Evolutionary conservation across 352 stramenopile species (phyloP).

Genomic region (Pythium plurisporium): DNA sequence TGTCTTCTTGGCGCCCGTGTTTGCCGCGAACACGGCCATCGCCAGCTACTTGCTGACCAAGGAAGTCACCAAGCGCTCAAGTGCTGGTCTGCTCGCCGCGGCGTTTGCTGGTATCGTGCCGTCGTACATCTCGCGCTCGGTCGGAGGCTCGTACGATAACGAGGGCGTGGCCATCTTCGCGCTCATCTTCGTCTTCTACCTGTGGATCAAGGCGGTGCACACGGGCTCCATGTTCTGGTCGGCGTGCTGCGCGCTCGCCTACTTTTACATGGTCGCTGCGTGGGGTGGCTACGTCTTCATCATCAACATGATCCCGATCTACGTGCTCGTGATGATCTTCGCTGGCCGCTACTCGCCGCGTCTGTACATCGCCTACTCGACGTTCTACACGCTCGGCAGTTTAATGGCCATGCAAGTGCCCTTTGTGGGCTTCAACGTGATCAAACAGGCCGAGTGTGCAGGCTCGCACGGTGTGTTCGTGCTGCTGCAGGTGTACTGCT

Average conservation of each 20-base stretch:
- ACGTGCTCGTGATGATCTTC: constrained; percentile 91
- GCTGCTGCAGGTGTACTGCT: constrained; percentile 62
- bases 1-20: constrained; percentile 88
- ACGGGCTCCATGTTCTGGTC: constrained; percentile 76
- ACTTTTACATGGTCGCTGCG: constrained; percentile 96
- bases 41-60: constrained; percentile 87
- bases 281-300: constrained; percentile 99
- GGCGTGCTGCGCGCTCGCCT: constrained; percentile 72
- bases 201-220: constrained; percentile 89
- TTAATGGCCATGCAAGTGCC: constrained; percentile 96
- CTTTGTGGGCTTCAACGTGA: constrained; percentile 96
- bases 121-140: constrained; percentile 96
- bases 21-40: constrained; percentile 80
- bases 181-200: constrained; percentile 96
- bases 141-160: constrained; percentile 98
- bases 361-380: constrained; percentile 96
- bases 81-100: constrained; percentile 82
- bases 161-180: constrained; percentile 98
- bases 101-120: constrained; percentile 95
- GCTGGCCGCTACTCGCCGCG: constrained; percentile 88
- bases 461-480: constrained; percentile 92
- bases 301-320: constrained; percentile 97
- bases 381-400: constrained; percentile 96
- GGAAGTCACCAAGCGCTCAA: constrained; percentile 55
- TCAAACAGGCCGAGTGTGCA: constrained; percentile 78